These are phyloP conservation scores for Aspergillus panamensis DNA, from an alignment of 495 filamentous ascomycete genomes.

Conservation along the genomic window DNA sequence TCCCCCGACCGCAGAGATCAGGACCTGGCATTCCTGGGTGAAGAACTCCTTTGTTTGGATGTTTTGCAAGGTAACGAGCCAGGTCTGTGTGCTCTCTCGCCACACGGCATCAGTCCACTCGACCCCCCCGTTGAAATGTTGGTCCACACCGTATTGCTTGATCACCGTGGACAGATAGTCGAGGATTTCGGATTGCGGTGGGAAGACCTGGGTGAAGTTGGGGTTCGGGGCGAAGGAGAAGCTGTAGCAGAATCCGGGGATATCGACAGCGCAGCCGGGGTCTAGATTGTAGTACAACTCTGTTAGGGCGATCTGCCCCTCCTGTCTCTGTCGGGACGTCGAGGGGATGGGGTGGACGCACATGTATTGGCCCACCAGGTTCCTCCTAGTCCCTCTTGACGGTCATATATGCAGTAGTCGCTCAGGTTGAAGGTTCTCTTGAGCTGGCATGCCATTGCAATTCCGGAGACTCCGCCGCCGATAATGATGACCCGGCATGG, in stretches of 20 bases:
- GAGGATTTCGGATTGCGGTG: conserved; percentile 15
- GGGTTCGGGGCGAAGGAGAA: conserved; percentile 30
- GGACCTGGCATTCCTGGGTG: conserved; percentile 39
- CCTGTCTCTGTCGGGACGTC: not conserved
- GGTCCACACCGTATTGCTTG: conserved; percentile 10
- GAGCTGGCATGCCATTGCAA: conserved; percentile 29
- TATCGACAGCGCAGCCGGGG: conserved; percentile 29
- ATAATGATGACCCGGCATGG: conserved; percentile 26
- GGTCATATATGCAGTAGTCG: conserved; percentile 30
- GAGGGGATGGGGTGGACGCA: conserved; percentile 4
- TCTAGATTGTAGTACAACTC: conserved; percentile 14
- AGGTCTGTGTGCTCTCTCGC: conserved; percentile 19
- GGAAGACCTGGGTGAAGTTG: conserved; percentile 25
- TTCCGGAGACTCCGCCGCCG: conserved; percentile 28
- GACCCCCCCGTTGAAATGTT: conserved; percentile 18
- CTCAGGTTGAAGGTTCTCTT: conserved; percentile 19
- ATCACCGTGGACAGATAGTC: conserved; percentile 5
- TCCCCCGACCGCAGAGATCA: conserved; percentile 47
- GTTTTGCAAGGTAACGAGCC: conserved; percentile 18
- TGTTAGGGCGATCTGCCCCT: not conserved
- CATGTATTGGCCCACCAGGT: conserved; percentile 31
- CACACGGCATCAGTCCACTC: conserved; percentile 21
- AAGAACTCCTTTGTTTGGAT: conserved; percentile 12
- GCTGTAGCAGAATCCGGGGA: conserved; percentile 27
- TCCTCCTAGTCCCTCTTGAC: conserved; percentile 23